phyloP scores from a whole-genome alignment of 495 filamentous ascomycete species.

The Tuber brumale region DNA sequence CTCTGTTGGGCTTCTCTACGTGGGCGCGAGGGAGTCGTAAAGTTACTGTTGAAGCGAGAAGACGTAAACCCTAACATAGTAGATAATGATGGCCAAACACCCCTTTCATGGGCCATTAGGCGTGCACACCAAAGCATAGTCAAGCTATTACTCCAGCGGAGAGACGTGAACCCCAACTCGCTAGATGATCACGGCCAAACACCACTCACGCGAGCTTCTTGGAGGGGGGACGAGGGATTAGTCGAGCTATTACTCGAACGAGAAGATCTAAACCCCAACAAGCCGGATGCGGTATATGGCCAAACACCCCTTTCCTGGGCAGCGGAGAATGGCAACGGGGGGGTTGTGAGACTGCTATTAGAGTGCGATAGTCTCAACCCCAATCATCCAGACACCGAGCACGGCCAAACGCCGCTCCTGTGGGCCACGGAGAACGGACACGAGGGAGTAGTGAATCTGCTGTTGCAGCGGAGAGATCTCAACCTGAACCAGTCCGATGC shows the following conservation, averaged over 20 bases:
- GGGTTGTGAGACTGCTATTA: slow-evolving; percentile 23
- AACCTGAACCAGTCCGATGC: slow-evolving; percentile 8
- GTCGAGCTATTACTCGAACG: slow-evolving; percentile 18
- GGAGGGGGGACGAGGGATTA: slow-evolving; percentile 10
- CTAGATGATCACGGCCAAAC: slow-evolving; percentile 8
- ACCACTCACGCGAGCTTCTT: slow-evolving; percentile 11
- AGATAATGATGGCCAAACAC: slow-evolving; percentile 8
- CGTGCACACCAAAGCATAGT: slow-evolving; percentile 9
- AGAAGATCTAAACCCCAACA: slow-evolving; percentile 19
- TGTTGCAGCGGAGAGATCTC: slow-evolving; percentile 6
- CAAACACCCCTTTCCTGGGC: slow-evolving; percentile 19
- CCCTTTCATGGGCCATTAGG: slow-evolving; percentile 10
- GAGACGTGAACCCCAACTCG: slow-evolving; percentile 9
- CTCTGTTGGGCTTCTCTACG: slow-evolving; percentile 9
- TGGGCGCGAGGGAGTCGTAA: slow-evolving; percentile 14
- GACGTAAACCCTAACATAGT: slow-evolving; percentile 8
- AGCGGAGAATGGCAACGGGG: slow-evolving; percentile 11
- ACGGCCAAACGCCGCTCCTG: slow-evolving; percentile 15
- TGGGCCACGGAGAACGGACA: slow-evolving; percentile 10
- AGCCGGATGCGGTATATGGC: not conserved
- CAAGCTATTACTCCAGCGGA: slow-evolving; percentile 10
- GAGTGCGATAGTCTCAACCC: slow-evolving; percentile 13
- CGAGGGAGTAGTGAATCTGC: slow-evolving; percentile 13
- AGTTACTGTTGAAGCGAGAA: slow-evolving; percentile 9
- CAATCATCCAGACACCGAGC: slow-evolving; percentile 1